Evolutionary conservation across 371 early-diverging fungal genomes (phyloP).

Genomic region (Actinomortierella ambigua): DNA sequence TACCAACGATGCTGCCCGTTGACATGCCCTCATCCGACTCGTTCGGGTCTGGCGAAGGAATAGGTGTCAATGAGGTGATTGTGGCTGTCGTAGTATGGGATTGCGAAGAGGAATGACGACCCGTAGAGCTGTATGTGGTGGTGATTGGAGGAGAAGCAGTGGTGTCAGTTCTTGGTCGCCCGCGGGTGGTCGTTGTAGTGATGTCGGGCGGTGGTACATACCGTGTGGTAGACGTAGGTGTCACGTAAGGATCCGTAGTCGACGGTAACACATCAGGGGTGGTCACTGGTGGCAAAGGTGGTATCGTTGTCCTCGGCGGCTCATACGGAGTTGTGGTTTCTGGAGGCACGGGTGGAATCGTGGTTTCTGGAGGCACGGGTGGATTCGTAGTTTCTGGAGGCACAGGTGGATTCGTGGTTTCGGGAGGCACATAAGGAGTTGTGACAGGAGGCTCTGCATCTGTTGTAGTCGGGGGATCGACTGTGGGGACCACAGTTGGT

Average conservation of each 20-base stretch:
- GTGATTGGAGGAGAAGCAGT: conserved; percentile 1
- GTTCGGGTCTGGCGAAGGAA: too few species aligned
- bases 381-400: conserved; percentile 2
- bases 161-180: neutral
- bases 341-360: conserved; percentile 2
- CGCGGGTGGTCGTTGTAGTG: neutral
- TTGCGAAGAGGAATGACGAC: neutral
- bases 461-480: neutral
- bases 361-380: neutral
- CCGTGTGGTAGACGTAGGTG: neutral
- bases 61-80: neutral
- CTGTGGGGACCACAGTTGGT: neutral
- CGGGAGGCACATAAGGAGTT: neutral
- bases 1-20: conserved; percentile 26
- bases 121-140: neutral
- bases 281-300: too few species aligned
- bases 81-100: neutral
- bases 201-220: neutral
- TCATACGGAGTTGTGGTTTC: conserved; percentile 5
- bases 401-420: conserved; percentile 3
- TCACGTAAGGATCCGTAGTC: neutral
- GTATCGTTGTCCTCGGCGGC: neutral
- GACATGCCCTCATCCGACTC: conserved; percentile 3
- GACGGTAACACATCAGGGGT: neutral
- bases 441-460: neutral